Conservation (phyloP, 78 protist genomes). For the Dictyostelium purpureum region DNA sequence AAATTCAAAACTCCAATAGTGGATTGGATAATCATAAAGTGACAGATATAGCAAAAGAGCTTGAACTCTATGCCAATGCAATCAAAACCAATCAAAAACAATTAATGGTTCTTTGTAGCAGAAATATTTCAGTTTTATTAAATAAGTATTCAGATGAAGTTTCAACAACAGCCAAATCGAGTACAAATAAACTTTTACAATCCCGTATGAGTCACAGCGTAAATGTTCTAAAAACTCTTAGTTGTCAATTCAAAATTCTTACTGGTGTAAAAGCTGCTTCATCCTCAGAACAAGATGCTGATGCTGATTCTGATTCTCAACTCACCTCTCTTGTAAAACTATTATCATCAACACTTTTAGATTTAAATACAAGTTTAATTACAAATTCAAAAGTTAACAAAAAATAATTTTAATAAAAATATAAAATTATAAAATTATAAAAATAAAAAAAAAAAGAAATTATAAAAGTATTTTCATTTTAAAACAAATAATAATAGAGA, state of each 20-base stretch:
- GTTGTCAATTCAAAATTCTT: constrained; percentile 58
- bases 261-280: constrained; percentile 65
- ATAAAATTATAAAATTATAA: background rate
- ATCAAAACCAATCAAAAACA: constrained; percentile 29
- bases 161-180: background rate
- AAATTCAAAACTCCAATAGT: background rate
- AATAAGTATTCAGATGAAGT: constrained; percentile 26
- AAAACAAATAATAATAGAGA: too few relatives aligned
- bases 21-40: background rate
- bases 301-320: constrained; percentile 53
- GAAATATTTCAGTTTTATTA: constrained; percentile 18
- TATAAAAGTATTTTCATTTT: too few relatives aligned
- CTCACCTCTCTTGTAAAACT: background rate
- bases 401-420: background rate
- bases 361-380: constrained; percentile 8
- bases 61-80: constrained; percentile 6
- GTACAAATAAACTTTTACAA: background rate
- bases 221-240: constrained; percentile 23
- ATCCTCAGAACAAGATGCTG: background rate
- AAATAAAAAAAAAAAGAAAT: background rate
- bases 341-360: background rate
- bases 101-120: constrained; percentile 12
- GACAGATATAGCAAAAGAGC: constrained; percentile 19
- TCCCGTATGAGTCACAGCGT: constrained; percentile 18
- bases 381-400: background rate